Conservation (phyloP, 148 eudicot genomes). For the Mesembryanthemum crystallinum region DNA sequence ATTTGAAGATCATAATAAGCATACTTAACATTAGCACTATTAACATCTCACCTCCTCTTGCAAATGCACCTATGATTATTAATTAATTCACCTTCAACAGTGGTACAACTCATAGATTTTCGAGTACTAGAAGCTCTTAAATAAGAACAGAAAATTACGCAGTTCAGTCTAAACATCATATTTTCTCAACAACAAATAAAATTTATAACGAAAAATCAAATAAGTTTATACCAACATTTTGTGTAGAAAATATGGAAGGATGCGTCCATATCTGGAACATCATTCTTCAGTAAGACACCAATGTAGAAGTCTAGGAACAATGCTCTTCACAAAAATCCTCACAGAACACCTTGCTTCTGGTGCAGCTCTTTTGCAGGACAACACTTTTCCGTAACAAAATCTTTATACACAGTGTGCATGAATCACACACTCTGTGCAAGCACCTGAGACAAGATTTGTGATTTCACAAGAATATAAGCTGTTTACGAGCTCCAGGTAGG, state of each 20-base stretch:
- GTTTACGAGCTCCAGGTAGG: neutral
- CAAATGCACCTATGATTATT: no score
- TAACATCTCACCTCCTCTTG: neutral
- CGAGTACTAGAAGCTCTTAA: neutral
- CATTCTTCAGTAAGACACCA: slow-evolving; percentile 46
- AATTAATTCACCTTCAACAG: no score
- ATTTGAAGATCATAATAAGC: neutral
- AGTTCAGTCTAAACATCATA: neutral
- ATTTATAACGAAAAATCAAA: neutral
- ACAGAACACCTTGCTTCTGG: slow-evolving; percentile 27
- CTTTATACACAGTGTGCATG: slow-evolving; percentile 53
- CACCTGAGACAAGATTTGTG: slow-evolving; percentile 41
- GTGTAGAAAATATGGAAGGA: slow-evolving; percentile 68
- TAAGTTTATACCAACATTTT: slow-evolving; percentile 62
- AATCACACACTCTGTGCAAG: slow-evolving; percentile 58
- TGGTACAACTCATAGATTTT: neutral
- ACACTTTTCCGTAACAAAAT: slow-evolving; percentile 26
- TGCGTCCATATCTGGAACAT: slow-evolving; percentile 16
- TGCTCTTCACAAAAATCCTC: slow-evolving; percentile 29
- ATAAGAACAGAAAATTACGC: neutral
- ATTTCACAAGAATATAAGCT: neutral
- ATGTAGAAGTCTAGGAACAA: slow-evolving; percentile 43
- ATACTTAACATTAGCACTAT: neutral
- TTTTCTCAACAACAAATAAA: no score
- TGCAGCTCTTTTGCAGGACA: slow-evolving; percentile 29